These are phyloP conservation scores for Metschnikowia drakensbergensis DNA, from an alignment of 805 yeast genomes.

Conservation along the genomic window DNA sequence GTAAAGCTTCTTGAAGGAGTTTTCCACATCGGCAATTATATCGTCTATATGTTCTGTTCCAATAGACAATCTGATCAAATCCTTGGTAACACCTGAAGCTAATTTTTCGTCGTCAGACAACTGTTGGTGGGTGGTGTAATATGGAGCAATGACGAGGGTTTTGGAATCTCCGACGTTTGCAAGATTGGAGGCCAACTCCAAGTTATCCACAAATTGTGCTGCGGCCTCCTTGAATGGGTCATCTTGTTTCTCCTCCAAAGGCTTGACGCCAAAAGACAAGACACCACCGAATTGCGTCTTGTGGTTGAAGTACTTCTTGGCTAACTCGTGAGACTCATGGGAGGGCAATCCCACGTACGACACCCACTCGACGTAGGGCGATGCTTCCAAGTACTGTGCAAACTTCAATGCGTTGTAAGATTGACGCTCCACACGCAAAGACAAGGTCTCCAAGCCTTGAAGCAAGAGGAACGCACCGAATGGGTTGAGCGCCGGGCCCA, in stretches of 20 bases:
- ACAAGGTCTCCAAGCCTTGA: constrained; percentile 92
- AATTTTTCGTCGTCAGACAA: constrained; percentile 73
- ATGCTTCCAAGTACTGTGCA: constrained; percentile 70
- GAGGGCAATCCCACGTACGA: constrained; percentile 86
- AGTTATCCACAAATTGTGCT: constrained; percentile 76
- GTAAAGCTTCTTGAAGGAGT: constrained; percentile 68
- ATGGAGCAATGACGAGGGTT: constrained; percentile 93
- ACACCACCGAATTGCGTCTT: constrained; percentile 73
- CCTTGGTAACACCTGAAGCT: constrained; percentile 84
- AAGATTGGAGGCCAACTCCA: constrained; percentile 83
- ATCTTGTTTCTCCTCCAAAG: constrained; percentile 39
- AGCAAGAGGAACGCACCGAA: constrained; percentile 80
- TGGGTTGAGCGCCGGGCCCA: constrained; percentile 87
- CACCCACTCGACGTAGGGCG: constrained; percentile 81
- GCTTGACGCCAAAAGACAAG: constrained; percentile 84
- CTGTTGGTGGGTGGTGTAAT: constrained; percentile 94
- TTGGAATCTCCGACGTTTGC: constrained; percentile 98
- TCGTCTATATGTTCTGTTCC: constrained; percentile 24
- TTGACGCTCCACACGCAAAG: constrained; percentile 92
- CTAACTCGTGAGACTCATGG: constrained; percentile 72
- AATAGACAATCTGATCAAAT: constrained; percentile 62
- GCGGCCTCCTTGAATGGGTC: constrained; percentile 73
- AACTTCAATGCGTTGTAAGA: constrained; percentile 75
- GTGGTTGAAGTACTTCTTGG: constrained; percentile 69
- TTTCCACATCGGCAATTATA: constrained; percentile 43